phyloP scores from a whole-genome alignment of 495 filamentous ascomycete genomes.

The Xylaria grammica region DNA sequence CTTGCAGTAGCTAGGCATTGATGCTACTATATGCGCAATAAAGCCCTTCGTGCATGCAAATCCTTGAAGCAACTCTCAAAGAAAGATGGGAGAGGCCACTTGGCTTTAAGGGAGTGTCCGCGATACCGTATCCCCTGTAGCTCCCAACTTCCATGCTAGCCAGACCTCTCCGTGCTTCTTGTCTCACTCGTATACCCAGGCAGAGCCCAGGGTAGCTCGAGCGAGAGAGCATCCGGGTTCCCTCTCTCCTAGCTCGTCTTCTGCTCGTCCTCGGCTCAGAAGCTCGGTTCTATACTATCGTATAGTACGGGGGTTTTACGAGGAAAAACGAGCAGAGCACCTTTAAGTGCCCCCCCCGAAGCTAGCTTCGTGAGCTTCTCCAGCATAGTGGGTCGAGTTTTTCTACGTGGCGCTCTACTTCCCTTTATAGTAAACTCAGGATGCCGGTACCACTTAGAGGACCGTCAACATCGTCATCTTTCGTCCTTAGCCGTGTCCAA shows the following conservation, averaged over 20 bases:
- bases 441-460: no score
- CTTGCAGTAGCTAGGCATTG: background rate
- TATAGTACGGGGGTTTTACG: no score
- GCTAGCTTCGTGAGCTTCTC: background rate
- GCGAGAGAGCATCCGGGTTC: no score
- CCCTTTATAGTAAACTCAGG: no score
- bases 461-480: no score
- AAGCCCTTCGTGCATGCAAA: slow-evolving; percentile 13
- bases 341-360: no score
- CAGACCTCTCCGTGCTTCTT: background rate
- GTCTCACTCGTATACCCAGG: background rate
- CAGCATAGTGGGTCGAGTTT: background rate
- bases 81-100: slow-evolving; percentile 4
- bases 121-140: background rate
- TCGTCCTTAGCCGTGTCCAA: background rate
- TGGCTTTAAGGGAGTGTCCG: slow-evolving; percentile 3
- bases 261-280: no score
- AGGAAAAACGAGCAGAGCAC: no score
- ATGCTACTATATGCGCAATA: slow-evolving; percentile 9
- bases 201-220: no score
- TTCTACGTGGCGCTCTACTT: background rate
- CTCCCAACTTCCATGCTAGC: background rate
- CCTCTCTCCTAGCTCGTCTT: background rate
- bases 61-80: background rate
- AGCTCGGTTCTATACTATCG: no score